phyloP scores from a whole-genome alignment of 1,284 basidiomycete genomes.

The Mycena citricolor region DNA sequence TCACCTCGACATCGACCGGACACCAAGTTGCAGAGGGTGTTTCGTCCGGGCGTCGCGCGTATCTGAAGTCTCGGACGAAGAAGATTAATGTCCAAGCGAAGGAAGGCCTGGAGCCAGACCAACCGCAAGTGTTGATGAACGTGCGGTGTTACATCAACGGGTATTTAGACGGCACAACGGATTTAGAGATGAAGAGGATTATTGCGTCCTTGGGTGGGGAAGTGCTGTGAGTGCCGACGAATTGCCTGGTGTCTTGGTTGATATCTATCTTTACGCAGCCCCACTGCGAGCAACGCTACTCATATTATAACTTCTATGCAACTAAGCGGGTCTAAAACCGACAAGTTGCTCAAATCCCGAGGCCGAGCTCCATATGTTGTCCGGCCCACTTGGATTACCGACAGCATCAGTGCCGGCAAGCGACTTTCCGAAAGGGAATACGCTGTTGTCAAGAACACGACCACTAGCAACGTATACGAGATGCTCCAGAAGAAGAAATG shows the following conservation, averaged over 20 bases:
- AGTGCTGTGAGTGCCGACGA: slow-evolving; percentile 41
- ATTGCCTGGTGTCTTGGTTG: background rate
- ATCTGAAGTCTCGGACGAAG: slow-evolving; percentile 44
- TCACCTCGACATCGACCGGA: slow-evolving; percentile 60
- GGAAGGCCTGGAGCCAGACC: slow-evolving; percentile 23
- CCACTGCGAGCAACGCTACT: slow-evolving; percentile 57
- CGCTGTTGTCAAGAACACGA: slow-evolving; percentile 40
- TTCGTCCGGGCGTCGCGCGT: slow-evolving; percentile 38
- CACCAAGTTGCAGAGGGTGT: slow-evolving; percentile 68
- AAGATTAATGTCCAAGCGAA: slow-evolving; percentile 53
- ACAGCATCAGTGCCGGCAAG: slow-evolving; percentile 59
- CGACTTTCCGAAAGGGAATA: slow-evolving; percentile 58
- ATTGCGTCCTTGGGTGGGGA: slow-evolving; percentile 58
- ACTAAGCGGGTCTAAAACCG: slow-evolving; percentile 63
- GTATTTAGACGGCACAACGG: slow-evolving; percentile 65
- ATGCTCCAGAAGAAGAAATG: slow-evolving; percentile 8
- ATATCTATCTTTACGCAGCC: slow-evolving; percentile 33
- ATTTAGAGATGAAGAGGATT: slow-evolving; percentile 69
- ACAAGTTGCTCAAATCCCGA: slow-evolving; percentile 50
- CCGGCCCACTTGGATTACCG: slow-evolving; percentile 69
- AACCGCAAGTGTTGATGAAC: slow-evolving; percentile 40
- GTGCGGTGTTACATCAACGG: slow-evolving; percentile 64
- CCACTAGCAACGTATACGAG: slow-evolving; percentile 28
- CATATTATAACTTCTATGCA: slow-evolving; percentile 72
- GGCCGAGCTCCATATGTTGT: slow-evolving; percentile 52